Base-by-base conservation (phyloP, 257 asterid species). In the Solanum arcanum region DNA sequence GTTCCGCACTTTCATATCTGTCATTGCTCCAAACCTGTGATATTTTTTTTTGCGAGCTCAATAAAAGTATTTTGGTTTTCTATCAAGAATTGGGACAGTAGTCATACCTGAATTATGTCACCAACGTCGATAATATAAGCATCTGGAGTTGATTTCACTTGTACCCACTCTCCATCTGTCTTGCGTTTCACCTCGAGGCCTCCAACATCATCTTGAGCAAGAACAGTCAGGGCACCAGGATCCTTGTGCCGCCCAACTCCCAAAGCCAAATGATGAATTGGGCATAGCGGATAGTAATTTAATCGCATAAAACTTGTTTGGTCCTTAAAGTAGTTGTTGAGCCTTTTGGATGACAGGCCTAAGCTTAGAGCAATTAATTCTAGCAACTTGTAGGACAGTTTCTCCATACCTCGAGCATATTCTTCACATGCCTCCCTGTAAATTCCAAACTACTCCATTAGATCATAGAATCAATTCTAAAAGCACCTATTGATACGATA, bases 241-340 rank as follows among this genome's bases (percentile, higher is more conserved):
- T 94, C 98, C 91, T 92, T 93, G 89, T 95, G 98, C 14, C 95
- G 86, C 12, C 98, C 97, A 9, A 94, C 93, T 3, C 98, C 98
- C 12, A 95, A 96, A 83, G 95, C 98, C 64, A 95, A 90, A 37
- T 93, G 81, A 35, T 91, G 95, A 59, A 90, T 82, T 4, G 98
- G 97, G 88, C 97, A 95, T 1, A 92, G 90, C 0, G 95, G 98
- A 80, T 94, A 95, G 90, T 94, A 88, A 74, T 93, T 95, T 37
- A 94, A 94, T 90, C 98, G 83, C 91, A 95, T 89, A 31, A 91
- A 95, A 92, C 94, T 92, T 5, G 93, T 94, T 11, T 91, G 94
- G 20, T 90, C 90, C 83, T 93, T 89, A 42, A 93, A 91, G 85
- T 91, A 93, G 39, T 90, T 92, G 27, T 86, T 44, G 13, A 94